A percentile compares a stretch with the other conserved stretches of the same genome.
Conservation (phyloP, 2,329 filamentous ascomycete species). For the Macrophomina phaseolina region DNA sequence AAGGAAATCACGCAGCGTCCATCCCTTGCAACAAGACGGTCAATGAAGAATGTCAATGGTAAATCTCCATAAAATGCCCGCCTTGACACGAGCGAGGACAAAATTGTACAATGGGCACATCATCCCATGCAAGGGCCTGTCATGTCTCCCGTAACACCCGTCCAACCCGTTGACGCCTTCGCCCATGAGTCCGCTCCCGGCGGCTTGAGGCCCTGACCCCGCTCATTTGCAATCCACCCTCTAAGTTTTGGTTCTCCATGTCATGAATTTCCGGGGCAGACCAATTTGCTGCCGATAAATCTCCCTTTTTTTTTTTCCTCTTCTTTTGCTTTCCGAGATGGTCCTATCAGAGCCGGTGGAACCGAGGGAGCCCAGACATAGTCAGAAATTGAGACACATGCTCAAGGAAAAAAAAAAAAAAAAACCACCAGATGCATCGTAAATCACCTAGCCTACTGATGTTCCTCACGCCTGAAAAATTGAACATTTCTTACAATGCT, state of each 20-base stretch:
- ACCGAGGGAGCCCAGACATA: background rate
- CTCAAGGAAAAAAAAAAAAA: constrained; percentile 7
- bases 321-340: background rate
- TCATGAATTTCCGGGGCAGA: constrained; percentile 6
- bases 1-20: background rate
- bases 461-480: background rate
- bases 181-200: constrained; percentile 19
- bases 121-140: constrained; percentile 1
- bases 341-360: background rate
- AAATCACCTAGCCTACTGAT: background rate
- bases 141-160: constrained; percentile 5
- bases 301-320: background rate
- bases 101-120: constrained; percentile 20
- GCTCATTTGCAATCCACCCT: constrained; percentile 13
- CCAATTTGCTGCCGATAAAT: background rate
- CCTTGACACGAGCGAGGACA: constrained; percentile 7
- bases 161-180: constrained; percentile 15
- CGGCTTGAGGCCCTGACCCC: background rate
- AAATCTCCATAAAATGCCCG: constrained; percentile 16
- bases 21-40: background rate
- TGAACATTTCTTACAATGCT: background rate
- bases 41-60: constrained; percentile 1
- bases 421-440: constrained; percentile 7
- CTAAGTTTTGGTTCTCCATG: constrained; percentile 15
- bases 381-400: background rate